Evolutionary conservation across 1,284 basidiomycete genomes (phyloP).

Genomic region (Xerocomus alliaceus): DNA sequence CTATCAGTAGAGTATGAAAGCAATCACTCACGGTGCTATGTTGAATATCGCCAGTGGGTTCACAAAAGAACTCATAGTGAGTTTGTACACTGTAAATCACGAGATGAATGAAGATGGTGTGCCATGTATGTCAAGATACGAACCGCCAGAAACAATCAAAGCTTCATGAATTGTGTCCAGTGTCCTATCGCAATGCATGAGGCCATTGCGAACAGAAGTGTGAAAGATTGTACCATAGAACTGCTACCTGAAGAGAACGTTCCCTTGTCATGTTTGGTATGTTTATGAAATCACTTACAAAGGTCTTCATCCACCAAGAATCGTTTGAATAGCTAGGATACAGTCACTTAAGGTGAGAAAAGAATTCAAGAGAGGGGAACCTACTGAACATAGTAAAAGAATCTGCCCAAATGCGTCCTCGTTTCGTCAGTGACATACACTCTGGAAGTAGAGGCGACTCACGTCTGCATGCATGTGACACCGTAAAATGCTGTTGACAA

Average conservation of each 20-base stretch:
- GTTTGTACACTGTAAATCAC: slow-evolving; percentile 19
- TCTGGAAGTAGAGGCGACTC: background rate
- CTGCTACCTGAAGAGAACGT: slow-evolving; percentile 8
- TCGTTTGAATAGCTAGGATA: slow-evolving; percentile 17
- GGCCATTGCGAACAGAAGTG: background rate
- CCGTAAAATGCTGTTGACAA: slow-evolving; percentile 20
- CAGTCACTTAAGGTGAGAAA: background rate
- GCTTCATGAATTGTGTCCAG: slow-evolving; percentile 13
- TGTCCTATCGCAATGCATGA: background rate
- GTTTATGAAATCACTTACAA: slow-evolving; percentile 14
- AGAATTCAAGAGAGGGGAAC: background rate
- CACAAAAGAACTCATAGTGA: slow-evolving; percentile 11
- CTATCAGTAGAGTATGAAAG: background rate
- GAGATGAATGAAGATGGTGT: background rate
- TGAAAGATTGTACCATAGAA: slow-evolving; percentile 6
- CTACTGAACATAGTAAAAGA: slow-evolving; percentile 26
- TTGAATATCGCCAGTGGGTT: background rate
- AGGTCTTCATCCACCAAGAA: background rate
- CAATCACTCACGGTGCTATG: slow-evolving; percentile 10
- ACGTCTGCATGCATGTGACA: slow-evolving; percentile 24
- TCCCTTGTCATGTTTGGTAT: background rate
- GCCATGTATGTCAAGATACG: background rate
- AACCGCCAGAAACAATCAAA: slow-evolving; percentile 11
- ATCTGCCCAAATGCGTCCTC: background rate
- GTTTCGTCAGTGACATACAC: background rate